phyloP scores from a whole-genome alignment of 2,329 filamentous ascomycete genomes.

The Apiospora pterosperma region DNA sequence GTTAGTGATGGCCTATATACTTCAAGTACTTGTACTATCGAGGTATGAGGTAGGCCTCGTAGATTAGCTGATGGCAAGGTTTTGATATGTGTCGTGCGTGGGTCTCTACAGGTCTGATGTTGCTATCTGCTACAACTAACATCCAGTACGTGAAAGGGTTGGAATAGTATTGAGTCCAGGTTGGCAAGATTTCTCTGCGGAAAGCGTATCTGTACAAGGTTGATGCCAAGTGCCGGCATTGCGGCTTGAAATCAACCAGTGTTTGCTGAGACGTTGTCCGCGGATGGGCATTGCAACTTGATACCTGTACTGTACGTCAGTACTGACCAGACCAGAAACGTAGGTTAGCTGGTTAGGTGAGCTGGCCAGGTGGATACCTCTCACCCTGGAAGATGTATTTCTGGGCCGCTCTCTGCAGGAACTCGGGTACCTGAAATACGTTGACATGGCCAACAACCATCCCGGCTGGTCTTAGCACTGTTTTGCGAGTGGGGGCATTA shows the following conservation, averaged over 20 bases:
- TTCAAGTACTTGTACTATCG: neutral
- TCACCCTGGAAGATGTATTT: neutral
- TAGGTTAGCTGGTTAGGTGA: constrained; percentile 1
- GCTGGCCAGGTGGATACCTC: neutral
- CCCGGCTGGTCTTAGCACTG: constrained; percentile 1
- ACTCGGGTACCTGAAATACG: constrained; percentile 5
- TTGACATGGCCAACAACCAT: neutral
- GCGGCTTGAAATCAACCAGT: neutral
- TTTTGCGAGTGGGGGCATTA: neutral
- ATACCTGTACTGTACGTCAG: neutral
- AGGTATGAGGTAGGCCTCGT: neutral
- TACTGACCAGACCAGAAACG: neutral
- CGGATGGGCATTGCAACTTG: neutral
- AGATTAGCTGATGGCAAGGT: neutral
- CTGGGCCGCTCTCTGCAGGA: constrained; percentile 2
- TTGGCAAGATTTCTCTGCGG: neutral
- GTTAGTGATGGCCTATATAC: neutral
- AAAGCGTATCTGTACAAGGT: neutral
- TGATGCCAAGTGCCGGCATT: neutral
- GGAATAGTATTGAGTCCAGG: neutral
- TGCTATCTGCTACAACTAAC: neutral
- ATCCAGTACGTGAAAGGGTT: too few species aligned
- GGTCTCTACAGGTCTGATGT: neutral
- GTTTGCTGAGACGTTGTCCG: neutral
- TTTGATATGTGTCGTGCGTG: constrained; percentile 1